Percentiles rank a stretch among this genome's conserved stretches.
Evolutionary conservation across 2,329 filamentous ascomycete genomes (phyloP).

Genomic region (Arthroderma uncinatum): DNA sequence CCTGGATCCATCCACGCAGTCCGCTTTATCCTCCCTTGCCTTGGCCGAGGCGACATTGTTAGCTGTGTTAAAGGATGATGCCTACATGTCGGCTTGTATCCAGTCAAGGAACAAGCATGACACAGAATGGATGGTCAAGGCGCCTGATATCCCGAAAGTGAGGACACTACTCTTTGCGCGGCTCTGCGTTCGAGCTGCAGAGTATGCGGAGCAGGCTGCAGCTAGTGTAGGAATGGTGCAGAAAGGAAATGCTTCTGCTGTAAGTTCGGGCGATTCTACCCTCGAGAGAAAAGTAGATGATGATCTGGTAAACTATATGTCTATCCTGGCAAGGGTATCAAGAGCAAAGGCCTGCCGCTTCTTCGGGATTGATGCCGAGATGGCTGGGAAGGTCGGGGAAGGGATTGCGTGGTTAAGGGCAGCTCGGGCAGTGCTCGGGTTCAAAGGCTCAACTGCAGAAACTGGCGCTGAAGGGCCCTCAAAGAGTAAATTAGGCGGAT

Average conservation of each 20-base stretch:
- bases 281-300: constrained; percentile 47
- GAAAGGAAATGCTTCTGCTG: constrained; percentile 16
- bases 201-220: constrained; percentile 67
- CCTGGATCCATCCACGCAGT: constrained; percentile 35
- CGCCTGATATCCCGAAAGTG: constrained; percentile 77
- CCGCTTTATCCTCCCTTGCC: constrained; percentile 45
- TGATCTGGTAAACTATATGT: constrained; percentile 59
- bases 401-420: constrained; percentile 79
- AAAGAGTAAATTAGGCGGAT: constrained; percentile 21
- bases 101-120: constrained; percentile 72
- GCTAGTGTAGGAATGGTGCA: constrained; percentile 38
- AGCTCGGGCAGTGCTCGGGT: constrained; percentile 62
- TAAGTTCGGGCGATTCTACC: background rate
- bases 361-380: constrained; percentile 78
- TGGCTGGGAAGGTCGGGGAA: constrained; percentile 67
- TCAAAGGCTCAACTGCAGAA: constrained; percentile 35
- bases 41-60: constrained; percentile 82
- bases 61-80: constrained; percentile 86
- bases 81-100: constrained; percentile 71
- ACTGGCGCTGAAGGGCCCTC: constrained; percentile 35
- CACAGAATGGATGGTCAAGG: constrained; percentile 93
- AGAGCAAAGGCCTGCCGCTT: constrained; percentile 82
- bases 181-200: constrained; percentile 74
- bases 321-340: constrained; percentile 62
- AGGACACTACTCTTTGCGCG: constrained; percentile 79